These are phyloP conservation scores for Silene conica DNA, from an alignment of 148 eudicot species.

Conservation along the genomic window DNA sequence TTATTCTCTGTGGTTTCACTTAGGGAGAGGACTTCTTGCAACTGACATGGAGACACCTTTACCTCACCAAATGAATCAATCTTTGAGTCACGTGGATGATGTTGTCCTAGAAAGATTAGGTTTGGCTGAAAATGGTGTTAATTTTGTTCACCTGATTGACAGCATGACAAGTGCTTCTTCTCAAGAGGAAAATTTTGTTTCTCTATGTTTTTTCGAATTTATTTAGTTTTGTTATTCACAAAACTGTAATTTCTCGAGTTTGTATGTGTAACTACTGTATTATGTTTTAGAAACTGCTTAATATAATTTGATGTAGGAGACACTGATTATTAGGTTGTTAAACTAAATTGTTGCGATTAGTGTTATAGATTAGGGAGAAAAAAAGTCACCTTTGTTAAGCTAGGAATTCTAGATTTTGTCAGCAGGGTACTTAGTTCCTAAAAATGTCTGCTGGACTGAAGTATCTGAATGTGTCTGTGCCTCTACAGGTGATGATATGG, in stretches of 20 bases:
- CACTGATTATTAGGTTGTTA: not conserved
- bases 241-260: not conserved
- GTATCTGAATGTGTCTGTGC: conserved; percentile 1
- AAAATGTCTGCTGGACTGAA: not conserved
- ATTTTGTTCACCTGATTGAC: not conserved
- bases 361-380: too few relatives aligned
- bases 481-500: conserved; percentile 57
- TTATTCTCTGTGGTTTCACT: too few relatives aligned
- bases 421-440: not conserved
- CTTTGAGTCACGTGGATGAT: not conserved
- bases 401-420: too few relatives aligned
- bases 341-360: not conserved
- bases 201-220: not conserved
- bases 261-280: too few relatives aligned
- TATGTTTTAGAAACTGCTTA: not conserved
- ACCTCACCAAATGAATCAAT: too few relatives aligned
- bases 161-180: too few relatives aligned
- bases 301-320: not conserved
- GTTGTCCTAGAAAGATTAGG: not conserved
- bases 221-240: not conserved
- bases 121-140: not conserved
- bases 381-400: too few relatives aligned
- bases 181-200: not conserved
- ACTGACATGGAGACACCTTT: too few relatives aligned
- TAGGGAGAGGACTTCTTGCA: too few relatives aligned